phyloP scores from a whole-genome alignment of 352 stramenopile species.

The Globisporangium splendens region DNA sequence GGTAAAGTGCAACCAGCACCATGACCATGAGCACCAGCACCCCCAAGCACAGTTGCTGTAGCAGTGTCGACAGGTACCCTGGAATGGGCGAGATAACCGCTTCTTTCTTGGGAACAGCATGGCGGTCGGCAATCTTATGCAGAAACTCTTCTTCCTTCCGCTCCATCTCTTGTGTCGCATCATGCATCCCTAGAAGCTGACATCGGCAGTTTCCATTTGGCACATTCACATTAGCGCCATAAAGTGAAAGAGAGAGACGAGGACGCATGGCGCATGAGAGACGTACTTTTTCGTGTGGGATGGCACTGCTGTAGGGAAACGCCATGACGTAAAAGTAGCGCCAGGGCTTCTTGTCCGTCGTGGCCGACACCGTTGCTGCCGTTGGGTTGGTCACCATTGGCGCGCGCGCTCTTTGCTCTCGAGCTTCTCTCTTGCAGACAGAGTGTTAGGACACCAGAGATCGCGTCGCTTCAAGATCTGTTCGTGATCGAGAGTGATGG shows the following conservation, averaged over 20 bases:
- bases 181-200: conserved; percentile 44
- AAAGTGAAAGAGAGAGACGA: neutral
- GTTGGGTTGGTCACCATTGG: conserved; percentile 8
- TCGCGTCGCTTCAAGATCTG: conserved; percentile 35
- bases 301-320: conserved; percentile 34
- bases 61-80: conserved; percentile 11
- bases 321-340: conserved; percentile 65
- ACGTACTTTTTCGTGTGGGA: conserved; percentile 42
- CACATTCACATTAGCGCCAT: neutral
- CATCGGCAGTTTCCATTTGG: conserved; percentile 1
- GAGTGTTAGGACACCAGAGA: neutral
- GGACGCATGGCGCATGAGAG: neutral
- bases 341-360: conserved; percentile 49
- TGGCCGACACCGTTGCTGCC: conserved; percentile 1
- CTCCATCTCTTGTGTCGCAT: conserved; percentile 43
- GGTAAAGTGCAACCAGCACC: conserved; percentile 15
- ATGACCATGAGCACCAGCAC: conserved; percentile 19
- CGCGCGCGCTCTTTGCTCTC: conserved; percentile 5
- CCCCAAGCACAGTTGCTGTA: conserved; percentile 24
- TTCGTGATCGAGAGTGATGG: conserved; percentile 10
- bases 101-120: conserved; percentile 15
- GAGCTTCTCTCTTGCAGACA: neutral
- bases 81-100: conserved; percentile 18
- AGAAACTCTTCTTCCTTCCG: conserved; percentile 52
- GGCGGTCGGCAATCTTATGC: conserved; percentile 29